Percentiles rank a stretch among this genome's conserved stretches.
Conservation (phyloP, 768 basidiomycete species). For the Ramaria sp. region DNA sequence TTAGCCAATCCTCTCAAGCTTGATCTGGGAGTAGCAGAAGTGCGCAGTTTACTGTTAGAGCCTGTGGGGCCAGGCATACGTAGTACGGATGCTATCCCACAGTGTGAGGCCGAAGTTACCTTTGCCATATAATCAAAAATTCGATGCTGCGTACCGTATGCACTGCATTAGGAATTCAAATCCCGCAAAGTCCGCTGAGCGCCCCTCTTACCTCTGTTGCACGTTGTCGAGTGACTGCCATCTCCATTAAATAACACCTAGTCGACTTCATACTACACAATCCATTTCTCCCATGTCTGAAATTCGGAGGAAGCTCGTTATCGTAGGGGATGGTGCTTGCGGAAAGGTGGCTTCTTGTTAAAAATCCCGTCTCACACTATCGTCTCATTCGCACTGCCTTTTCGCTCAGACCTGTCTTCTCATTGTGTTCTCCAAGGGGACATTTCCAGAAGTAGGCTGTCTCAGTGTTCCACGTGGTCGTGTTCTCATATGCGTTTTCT, state of each 20-base stretch:
- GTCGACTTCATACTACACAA: background rate
- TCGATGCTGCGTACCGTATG: too few species aligned
- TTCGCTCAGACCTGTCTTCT: slow-evolving; percentile 69
- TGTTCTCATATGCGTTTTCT: background rate
- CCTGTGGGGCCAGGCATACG: too few species aligned
- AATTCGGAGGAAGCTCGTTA: slow-evolving; percentile 97
- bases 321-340: slow-evolving; percentile 97
- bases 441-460: slow-evolving; percentile 75
- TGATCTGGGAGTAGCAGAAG: background rate
- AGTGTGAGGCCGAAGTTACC: too few species aligned
- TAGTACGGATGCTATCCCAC: too few species aligned
- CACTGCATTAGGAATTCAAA: too few species aligned
- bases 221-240: slow-evolving; percentile 1
- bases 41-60: background rate
- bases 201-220: background rate
- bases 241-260: background rate
- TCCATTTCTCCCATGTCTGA: slow-evolving; percentile 59
- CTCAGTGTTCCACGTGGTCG: background rate
- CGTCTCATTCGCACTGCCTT: background rate
- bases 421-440: slow-evolving; percentile 94
- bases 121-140: too few species aligned
- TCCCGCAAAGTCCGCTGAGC: background rate
- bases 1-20: background rate
- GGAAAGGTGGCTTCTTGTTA: slow-evolving; percentile 54
- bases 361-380: slow-evolving; percentile 3